Base-by-base conservation (phyloP, 768 basidiomycete species). In the Hortiboletus flavorubellus region DNA sequence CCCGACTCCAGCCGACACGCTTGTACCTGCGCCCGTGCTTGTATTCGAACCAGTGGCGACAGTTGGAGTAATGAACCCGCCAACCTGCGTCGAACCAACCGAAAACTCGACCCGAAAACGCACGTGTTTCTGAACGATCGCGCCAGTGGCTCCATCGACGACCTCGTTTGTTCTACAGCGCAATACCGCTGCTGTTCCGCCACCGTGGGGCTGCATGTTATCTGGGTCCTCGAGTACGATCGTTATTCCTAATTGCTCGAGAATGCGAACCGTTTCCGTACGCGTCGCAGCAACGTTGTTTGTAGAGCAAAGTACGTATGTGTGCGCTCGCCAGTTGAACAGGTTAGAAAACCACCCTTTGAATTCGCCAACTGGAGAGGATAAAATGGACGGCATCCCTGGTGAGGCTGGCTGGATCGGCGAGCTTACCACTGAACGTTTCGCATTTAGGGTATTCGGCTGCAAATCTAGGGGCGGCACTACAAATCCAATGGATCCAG, bases 331-430 rank as follows among this genome's bases (percentile, higher is more conserved):
- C 90, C 93, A 97, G 70, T 86, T 90, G 78, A 98, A 98, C 31
- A 98, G 76, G 61, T 90, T 96, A 21, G 92, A 91, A 73, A 98
- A 95, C 95, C 95, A 97, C 34, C 88, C 89, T 67, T 88, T 89
- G 72, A 91, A 85, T 69, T 91, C 90, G 54, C 86, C 86, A 14
- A 89, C 86, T 10, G 83, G 85, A n/a, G 88, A 88, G 15, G 88
- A 84, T 8, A 81, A 75, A 41, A 83, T 68, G 46, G 69, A 73
- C 23, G 55, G 68, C 56, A 66, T 68, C 29, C 58, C 73, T 55
- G 59, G 76, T 50, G 62, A 75, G 72, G 29, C 76, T 72, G 18
- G 76, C 74, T 50, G 73, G 59, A 46, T 74, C 9, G 84, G 82
- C 9, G 86, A 83, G 10, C 75, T 74, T 9, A 82, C 69, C 0